Evolutionary conservation across 78 protist species (phyloP), one percentile per base, ranked within the genome.

Genomic region (Planoprotostelium fungivorum): DNA sequence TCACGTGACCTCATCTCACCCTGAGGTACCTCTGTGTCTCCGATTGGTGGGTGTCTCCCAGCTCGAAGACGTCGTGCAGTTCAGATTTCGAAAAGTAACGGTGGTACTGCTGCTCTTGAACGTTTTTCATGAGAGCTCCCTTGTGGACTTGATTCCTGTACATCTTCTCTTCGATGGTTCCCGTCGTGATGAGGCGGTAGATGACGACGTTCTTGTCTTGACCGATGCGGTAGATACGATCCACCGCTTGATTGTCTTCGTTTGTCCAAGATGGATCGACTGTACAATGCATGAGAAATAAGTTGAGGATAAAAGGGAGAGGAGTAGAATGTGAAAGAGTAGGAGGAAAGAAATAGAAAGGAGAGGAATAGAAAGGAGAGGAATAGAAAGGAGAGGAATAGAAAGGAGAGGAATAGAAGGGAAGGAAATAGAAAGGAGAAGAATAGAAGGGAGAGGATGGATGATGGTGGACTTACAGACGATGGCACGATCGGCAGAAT

Each of bases 101-200:
- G 51, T 84, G 87, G 63, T 89, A 89, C 29, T 90, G 28, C 38
- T 89, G 86, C 0, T 37, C 28, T 36, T 84, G 37, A 93, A 92
- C 89, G 37, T 89, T 92, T 29, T 92, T 91, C 90, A 89, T 88
- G 34, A 94, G 51, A 34, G 94, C 35, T 34, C 93, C 94, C 38
- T 95, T 95, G 90, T 90, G 89, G 88, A 97, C 89, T 88, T 97
- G 98, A 84, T 91, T 92, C 36, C 96, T 89, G 88, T 91, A 94
- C 35, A 97, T 95, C 89, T 95, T 97, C 86, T 96, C 97, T 87
- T 96, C 97, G 63, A 96, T 88, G 63, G 96, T 92, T 34, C 96
- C 95, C 85, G 91, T 84, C 34, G 93, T 84, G 88, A 96, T 88
- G 73, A 96, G 91, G 35, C 97, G 86, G 88, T 96, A 96, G 85